Base-by-base conservation (phyloP, 2,329 filamentous ascomycete species). In the Alternaria brassicicola region DNA sequence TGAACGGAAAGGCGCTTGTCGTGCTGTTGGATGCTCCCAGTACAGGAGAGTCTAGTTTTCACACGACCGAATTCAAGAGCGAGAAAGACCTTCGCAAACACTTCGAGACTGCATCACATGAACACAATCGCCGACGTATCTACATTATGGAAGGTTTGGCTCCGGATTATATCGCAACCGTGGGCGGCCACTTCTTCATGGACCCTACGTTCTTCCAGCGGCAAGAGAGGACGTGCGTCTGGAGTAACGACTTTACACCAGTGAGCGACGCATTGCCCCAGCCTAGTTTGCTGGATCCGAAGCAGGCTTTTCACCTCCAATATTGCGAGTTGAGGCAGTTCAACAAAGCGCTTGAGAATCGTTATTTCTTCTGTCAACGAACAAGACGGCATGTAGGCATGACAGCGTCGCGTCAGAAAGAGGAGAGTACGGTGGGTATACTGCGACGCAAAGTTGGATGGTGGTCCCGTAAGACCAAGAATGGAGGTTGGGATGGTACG, bases 281-380 rank as follows among this genome's bases (percentile, higher is more conserved):
- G 10, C 73, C 73, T 1, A 70, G 70, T 23, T 52, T 71, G 10
- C 53, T 76, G 1, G 47, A 73, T 10, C 71, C 73, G 0, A 54
- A 68, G 2, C 65, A 59, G 21, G 64, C 52, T 21, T 75, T 75
- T 13, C 71, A 73, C 49, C 51, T 76, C 13, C 72, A 75, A 51
- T 76, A 73, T 42, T 75, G 72, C 49, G 73, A 76, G 31, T 35
- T 76, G 6, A 62, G 72, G 10, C 65, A 73, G n/a, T 76, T 76
- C 48, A 65, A 66, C 23, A 68, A 69, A 19, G 62, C 59, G 2
- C 57, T 76, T 3, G 57, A 66, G 8, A 70, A 69, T 10, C 43
- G 52, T 0, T 68, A 68, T 2, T 71, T 64, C 46, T 76, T 74
- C 31, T 76, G 73, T 26, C 25, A 67, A 8, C 56, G 67, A 7